Conservation (phyloP, 257 asterid species). For the Gynochthodes officinalis region DNA sequence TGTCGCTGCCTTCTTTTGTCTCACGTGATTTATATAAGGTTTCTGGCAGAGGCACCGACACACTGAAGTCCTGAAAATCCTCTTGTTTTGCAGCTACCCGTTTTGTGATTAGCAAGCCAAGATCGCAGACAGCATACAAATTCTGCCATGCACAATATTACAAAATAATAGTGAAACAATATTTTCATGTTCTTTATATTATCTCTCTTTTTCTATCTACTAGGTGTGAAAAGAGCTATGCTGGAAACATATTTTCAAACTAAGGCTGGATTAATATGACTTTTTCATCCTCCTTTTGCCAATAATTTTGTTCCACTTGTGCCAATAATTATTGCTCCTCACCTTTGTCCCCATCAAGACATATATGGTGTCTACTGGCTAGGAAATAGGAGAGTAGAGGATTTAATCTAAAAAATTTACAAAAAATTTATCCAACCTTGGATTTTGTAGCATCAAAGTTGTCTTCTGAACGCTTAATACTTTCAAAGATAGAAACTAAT, state of each 20-base stretch:
- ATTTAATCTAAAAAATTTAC: background rate
- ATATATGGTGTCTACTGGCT: background rate
- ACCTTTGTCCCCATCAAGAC: background rate
- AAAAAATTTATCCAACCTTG: slow-evolving; percentile 48
- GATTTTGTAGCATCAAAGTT: slow-evolving; percentile 61
- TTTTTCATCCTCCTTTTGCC: background rate
- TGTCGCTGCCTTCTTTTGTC: slow-evolving; percentile 45
- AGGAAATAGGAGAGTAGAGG: slow-evolving; percentile 10
- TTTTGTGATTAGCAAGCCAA: slow-evolving; percentile 68
- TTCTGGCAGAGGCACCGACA: slow-evolving; percentile 55
- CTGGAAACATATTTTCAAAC: background rate
- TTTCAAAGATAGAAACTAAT: slow-evolving; percentile 53
- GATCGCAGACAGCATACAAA: slow-evolving; percentile 71
- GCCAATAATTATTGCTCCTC: background rate
- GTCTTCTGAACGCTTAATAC: slow-evolving; percentile 80
- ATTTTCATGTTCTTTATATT: background rate
- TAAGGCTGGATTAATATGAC: background rate
- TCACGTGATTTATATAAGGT: slow-evolving; percentile 54
- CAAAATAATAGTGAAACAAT: slow-evolving; percentile 14
- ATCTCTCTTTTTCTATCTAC: background rate
- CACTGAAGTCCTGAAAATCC: slow-evolving; percentile 51
- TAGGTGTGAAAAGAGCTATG: slow-evolving; percentile 1
- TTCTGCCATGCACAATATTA: slow-evolving; percentile 51
- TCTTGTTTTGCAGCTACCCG: slow-evolving; percentile 55
- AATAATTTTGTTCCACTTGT: background rate